Percentiles rank a stretch among this genome's conserved stretches.
Conservation (phyloP, 176 grass and related monocot genomes). For the Avena insularis region DNA sequence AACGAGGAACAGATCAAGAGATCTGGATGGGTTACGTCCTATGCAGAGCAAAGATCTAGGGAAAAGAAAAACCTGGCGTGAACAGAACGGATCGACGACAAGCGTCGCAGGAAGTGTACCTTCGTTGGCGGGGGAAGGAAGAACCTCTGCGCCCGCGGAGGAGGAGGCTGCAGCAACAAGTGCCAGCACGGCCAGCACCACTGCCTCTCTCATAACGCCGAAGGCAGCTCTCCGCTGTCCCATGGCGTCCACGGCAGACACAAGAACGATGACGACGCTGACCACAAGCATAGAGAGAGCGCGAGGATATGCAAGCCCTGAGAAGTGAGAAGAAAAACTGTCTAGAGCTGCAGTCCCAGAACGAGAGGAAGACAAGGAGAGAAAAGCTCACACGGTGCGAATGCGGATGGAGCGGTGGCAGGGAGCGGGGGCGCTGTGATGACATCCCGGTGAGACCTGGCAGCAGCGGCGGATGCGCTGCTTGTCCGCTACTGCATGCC, state of each 20-base stretch:
- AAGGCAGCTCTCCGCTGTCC: constrained; percentile 20
- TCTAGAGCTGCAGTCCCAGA: not conserved
- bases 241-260: constrained; percentile 26
- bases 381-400: not conserved
- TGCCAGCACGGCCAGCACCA: not conserved
- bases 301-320: not conserved
- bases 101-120: constrained; percentile 8
- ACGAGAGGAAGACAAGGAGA: not conserved
- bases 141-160: not conserved
- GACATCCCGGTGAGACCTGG: constrained; percentile 7
- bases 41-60: not conserved
- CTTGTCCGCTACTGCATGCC: constrained; percentile 39
- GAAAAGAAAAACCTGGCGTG: not conserved
- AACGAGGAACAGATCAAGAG: not conserved
- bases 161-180: not conserved
- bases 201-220: no score
- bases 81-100: not conserved
- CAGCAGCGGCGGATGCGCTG: constrained; percentile 13
- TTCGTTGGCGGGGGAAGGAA: constrained; percentile 18
- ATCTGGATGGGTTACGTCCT: not conserved
- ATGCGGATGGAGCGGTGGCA: not conserved
- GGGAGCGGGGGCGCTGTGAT: not conserved
- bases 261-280: not conserved
- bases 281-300: not conserved
- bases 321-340: not conserved